Evolutionary conservation across 306 rosid species (phyloP).

Genomic region (Trifolium subterraneum): DNA sequence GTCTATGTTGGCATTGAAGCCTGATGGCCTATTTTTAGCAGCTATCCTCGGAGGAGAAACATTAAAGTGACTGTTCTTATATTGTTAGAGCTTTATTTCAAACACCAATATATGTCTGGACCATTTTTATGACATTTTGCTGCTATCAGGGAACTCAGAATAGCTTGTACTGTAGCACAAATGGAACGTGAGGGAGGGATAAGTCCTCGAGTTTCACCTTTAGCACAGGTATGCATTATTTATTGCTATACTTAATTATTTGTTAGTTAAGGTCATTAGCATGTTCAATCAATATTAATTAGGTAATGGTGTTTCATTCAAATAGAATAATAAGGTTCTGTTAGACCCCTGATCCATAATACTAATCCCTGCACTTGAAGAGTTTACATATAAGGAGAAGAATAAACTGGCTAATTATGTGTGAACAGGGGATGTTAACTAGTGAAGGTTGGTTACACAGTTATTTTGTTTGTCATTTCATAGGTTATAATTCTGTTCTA

Average conservation of each 20-base stretch:
- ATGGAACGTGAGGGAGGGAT: conserved; percentile 99
- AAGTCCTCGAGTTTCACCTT: conserved; percentile 91
- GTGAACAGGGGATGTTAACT: not conserved
- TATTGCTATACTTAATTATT: conserved; percentile 25
- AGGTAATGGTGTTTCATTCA: conserved; percentile 20
- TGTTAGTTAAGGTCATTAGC: not conserved
- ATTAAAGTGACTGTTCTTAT: conserved; percentile 57
- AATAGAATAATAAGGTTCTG: conserved; percentile 27
- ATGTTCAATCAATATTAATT: conserved; percentile 24
- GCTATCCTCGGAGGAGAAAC: conserved; percentile 97
- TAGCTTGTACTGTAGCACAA: conserved; percentile 96
- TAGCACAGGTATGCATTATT: conserved; percentile 76
- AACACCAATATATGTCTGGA: conserved; percentile 35
- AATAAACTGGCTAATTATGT: conserved; percentile 15
- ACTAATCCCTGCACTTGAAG: not conserved
- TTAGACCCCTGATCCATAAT: conserved; percentile 25
- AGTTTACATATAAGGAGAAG: not conserved
- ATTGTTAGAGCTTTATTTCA: conserved; percentile 25
- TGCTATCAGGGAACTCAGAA: conserved; percentile 84
- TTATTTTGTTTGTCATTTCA: conserved; percentile 6
- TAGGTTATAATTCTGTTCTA: conserved; percentile 8
- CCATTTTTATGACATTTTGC: conserved; percentile 38
- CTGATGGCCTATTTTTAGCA: conserved; percentile 94
- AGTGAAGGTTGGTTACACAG: not conserved
- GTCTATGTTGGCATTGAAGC: conserved; percentile 91